Evolutionary conservation across 1,284 basidiomycete species (phyloP).

Genomic region (Ceratobasidium theobromae): DNA sequence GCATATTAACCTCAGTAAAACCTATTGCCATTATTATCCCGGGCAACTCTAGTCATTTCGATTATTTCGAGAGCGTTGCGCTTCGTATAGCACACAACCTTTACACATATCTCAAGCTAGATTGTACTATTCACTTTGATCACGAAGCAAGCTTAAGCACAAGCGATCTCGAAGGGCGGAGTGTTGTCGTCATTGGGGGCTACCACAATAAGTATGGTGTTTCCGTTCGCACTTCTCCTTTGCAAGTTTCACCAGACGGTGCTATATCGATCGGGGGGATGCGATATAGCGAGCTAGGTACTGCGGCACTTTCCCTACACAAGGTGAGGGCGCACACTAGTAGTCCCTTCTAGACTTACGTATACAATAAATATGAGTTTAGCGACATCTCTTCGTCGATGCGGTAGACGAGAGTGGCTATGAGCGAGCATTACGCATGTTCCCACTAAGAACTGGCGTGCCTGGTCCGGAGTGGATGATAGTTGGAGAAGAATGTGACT

Average conservation of each 20-base stretch:
- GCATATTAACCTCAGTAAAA: slow-evolving; percentile 14
- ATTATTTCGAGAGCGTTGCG: slow-evolving; percentile 16
- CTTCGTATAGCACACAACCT: slow-evolving; percentile 32
- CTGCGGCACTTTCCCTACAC: slow-evolving; percentile 13
- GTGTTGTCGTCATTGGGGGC: slow-evolving; percentile 32
- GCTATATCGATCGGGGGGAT: slow-evolving; percentile 7
- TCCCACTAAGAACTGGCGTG: slow-evolving; percentile 35
- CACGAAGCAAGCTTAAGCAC: slow-evolving; percentile 3
- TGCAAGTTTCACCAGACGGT: neutral
- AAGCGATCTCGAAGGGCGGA: slow-evolving; percentile 3
- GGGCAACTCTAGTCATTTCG: neutral
- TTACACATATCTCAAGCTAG: slow-evolving; percentile 34
- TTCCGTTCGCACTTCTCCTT: neutral
- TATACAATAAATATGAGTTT: too few relatives aligned
- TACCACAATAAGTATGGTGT: slow-evolving; percentile 30
- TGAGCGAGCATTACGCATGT: slow-evolving; percentile 32
- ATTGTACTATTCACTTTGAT: slow-evolving; percentile 31
- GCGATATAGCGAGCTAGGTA: neutral
- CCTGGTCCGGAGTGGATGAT: slow-evolving; percentile 36
- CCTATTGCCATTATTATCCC: slow-evolving; percentile 33
- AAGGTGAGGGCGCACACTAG: too few relatives aligned
- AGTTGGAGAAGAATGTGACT: slow-evolving; percentile 26
- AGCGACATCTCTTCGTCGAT: slow-evolving; percentile 33
- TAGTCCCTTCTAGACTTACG: too few relatives aligned
- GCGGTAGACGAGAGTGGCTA: slow-evolving; percentile 31